Evolutionary conservation across 768 basidiomycete genomes (phyloP), one percentile per base, ranked within the genome.

Genomic region (Hypholoma sublateritium): DNA sequence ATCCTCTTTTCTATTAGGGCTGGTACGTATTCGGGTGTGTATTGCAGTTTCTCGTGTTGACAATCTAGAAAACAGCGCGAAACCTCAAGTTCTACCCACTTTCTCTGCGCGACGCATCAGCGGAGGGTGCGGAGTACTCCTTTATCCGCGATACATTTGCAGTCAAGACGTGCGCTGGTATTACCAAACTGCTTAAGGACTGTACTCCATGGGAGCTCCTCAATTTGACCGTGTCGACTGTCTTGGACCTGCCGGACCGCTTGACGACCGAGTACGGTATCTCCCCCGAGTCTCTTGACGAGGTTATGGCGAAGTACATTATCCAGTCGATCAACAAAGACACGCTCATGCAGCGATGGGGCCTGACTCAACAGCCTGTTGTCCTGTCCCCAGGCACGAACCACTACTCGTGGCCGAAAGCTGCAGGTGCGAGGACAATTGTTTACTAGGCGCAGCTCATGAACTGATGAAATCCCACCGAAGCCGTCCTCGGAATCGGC

Each of bases 401-500:
- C 16, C 77, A 80, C 61, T 79, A 77, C 51, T 79, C 78, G 1
- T 81, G 80, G 80, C 77, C 77, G 13, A 81, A 81, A 62, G 70
- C 70, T 17, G 72, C 75, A 21, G 74, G 79, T 78, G 28, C 28
- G 28, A 57, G 48, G 70, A 65, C 35, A 21, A 22, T 45, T 55
- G 12, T 24, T 24, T 3, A 6, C 8, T 11, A 21, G 13, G 36
- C 39, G 39, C 28, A 19, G 22, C 12, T 45, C 44, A 8, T 50
- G 32, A 17, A 16, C 37, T 17, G 41, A 50, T 53, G 22, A 46
- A 41, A 45, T 55, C 49, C 24, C 24, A 80, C 9, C 28, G 9
- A 32, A 32, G 79, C 76, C 9, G 51, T 80, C 25, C 67, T 73
- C 35, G 79, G 80, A 2, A 71, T 81, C 14, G 80, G 80, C 1